Conservation (phyloP, 345 rosid species). For the Carallia pectinifolia region DNA sequence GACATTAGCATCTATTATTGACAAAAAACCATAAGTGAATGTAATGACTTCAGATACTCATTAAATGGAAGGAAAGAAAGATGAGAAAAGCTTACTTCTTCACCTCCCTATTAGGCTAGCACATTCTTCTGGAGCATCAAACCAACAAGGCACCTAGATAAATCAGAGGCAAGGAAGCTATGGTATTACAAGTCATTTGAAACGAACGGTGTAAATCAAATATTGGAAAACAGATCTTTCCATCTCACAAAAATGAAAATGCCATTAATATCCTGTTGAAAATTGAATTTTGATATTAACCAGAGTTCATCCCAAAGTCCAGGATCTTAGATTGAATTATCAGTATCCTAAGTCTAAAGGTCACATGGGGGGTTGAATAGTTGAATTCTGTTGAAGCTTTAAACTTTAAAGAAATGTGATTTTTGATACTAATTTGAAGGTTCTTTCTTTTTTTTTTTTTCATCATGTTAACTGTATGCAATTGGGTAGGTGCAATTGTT, state of each 20-base stretch:
- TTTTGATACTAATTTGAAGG: too few species aligned
- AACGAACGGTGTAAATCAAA: not conserved
- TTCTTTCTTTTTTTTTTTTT: not conserved
- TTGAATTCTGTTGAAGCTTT: too few species aligned
- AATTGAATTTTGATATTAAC: too few species aligned
- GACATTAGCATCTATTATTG: slow-evolving; percentile 58
- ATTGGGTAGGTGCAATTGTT: not conserved
- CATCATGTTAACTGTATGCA: not conserved
- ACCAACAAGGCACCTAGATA: slow-evolving; percentile 64
- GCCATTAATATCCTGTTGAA: not conserved
- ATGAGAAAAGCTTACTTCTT: slow-evolving; percentile 12
- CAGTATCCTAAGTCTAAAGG: too few species aligned
- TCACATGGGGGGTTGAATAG: too few species aligned
- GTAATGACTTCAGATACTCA: slow-evolving; percentile 7
- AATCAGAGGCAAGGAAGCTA: not conserved
- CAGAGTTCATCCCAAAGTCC: too few species aligned
- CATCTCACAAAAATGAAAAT: not conserved
- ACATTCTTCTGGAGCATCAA: slow-evolving; percentile 82
- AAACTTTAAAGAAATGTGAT: too few species aligned
- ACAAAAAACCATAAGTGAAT: slow-evolving; percentile 12
- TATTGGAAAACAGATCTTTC: not conserved
- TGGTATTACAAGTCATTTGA: not conserved
- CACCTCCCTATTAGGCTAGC: slow-evolving; percentile 85
- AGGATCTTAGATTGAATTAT: too few species aligned
- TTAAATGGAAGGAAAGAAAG: not conserved